Percentiles rank a stretch among this genome's conserved stretches.
These are phyloP conservation scores for Ganoderma boninense DNA, from an alignment of 1,284 basidiomycete species.

Conservation along the genomic window DNA sequence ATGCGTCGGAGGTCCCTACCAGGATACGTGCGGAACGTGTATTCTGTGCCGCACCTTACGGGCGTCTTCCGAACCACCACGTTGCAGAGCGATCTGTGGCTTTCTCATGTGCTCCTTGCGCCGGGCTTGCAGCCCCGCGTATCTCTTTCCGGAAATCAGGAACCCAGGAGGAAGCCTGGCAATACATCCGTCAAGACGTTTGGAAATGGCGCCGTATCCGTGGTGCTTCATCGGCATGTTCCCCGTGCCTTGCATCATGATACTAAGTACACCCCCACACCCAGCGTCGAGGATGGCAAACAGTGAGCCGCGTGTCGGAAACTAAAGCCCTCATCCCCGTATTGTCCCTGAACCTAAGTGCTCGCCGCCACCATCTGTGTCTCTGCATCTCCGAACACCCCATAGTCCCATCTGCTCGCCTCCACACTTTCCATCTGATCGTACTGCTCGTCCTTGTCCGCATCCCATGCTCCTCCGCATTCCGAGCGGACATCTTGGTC, in stretches of 20 bases:
- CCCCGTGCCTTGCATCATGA: neutral
- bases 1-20: neutral
- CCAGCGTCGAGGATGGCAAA: neutral
- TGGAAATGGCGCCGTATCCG: neutral
- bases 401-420: too few species aligned
- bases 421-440: too few species aligned
- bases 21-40: neutral
- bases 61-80: slow-evolving; percentile 6
- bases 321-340: neutral
- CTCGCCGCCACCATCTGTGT: neutral
- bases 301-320: neutral
- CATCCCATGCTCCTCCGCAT: neutral
- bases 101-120: neutral
- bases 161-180: neutral
- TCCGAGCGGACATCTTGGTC: neutral
- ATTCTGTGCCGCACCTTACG: neutral
- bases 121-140: neutral
- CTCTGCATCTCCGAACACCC: neutral
- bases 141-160: neutral
- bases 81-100: neutral
- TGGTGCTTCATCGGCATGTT: too few species aligned
- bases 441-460: neutral
- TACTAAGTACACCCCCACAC: neutral
- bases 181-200: neutral
- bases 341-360: neutral